These are phyloP conservation scores for Rhizopus sp. DNA, from an alignment of 371 early-diverging fungal species.

Conservation along the genomic window DNA sequence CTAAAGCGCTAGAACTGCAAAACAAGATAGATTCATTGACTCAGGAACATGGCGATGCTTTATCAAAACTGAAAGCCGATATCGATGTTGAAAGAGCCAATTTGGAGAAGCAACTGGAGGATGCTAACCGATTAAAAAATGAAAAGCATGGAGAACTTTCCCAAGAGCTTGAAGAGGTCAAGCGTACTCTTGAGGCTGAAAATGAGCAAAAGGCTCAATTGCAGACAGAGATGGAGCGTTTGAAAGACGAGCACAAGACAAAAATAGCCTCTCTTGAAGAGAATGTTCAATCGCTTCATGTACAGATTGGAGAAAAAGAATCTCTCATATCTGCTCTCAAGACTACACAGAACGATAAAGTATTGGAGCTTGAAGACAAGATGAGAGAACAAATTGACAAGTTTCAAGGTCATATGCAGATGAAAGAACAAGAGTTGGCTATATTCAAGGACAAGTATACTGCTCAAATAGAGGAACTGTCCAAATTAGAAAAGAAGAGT, in stretches of 20 bases:
- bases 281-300: not conserved
- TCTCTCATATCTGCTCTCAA: not conserved
- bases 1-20: not conserved
- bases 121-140: not conserved
- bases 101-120: not conserved
- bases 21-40: not conserved
- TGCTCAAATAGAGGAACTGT: not conserved
- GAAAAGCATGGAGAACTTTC: not conserved
- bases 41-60: not conserved
- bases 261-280: not conserved
- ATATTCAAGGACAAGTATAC: not conserved
- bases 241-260: not conserved
- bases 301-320: slow-evolving; percentile 1
- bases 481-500: slow-evolving; percentile 4
- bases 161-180: not conserved
- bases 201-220: slow-evolving; percentile 4
- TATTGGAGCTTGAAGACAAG: not conserved
- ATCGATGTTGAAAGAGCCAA: not conserved
- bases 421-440: not conserved
- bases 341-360: not conserved
- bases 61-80: not conserved
- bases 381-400: not conserved
- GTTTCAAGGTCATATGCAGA: not conserved
- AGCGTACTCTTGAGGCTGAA: not conserved
- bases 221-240: slow-evolving; percentile 4